Percentiles rank a stretch among this genome's conserved stretches.
phyloP scores from a whole-genome alignment of 2,329 filamentous ascomycete species.

The Cladosporium sp. region DNA sequence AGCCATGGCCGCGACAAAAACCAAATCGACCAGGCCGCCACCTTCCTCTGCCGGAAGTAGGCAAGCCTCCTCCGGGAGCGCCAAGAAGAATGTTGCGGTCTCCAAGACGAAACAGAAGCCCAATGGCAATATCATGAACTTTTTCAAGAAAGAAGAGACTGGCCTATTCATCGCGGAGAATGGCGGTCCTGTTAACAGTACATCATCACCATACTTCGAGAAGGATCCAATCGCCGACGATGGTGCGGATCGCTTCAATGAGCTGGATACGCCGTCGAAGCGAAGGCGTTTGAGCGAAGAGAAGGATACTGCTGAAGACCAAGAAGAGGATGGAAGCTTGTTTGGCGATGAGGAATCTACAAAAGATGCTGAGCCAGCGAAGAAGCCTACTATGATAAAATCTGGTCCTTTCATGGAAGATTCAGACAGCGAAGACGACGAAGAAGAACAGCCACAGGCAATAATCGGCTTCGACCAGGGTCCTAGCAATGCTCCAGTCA shows the following conservation, averaged over 20 bases:
- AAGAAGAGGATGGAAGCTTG: constrained; percentile 25
- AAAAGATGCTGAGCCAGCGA: not conserved
- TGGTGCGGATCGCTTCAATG: constrained; percentile 44
- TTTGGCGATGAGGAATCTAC: constrained; percentile 4
- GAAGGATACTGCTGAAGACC: constrained; percentile 24
- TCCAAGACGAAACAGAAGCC: constrained; percentile 41
- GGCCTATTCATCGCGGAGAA: constrained; percentile 41
- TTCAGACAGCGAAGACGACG: constrained; percentile 60
- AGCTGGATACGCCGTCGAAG: constrained; percentile 32
- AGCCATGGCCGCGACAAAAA: constrained; percentile 29
- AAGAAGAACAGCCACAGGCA: constrained; percentile 30
- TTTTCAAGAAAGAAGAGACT: constrained; percentile 51
- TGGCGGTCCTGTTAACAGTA: not conserved
- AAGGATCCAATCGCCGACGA: constrained; percentile 27
- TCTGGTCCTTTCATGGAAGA: constrained; percentile 70
- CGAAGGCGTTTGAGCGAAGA: constrained; percentile 18
- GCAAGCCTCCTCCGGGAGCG: constrained; percentile 33
- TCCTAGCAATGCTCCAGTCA: constrained; percentile 12
- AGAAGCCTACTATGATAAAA: constrained; percentile 22
- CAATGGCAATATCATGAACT: constrained; percentile 55
- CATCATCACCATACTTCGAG: constrained; percentile 18
- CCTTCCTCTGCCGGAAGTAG: constrained; percentile 29
- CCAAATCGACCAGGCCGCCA: constrained; percentile 27
- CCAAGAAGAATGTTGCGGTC: constrained; percentile 37
- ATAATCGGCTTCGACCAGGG: constrained; percentile 26